Percentiles rank a stretch among this genome's conserved stretches.
phyloP scores from a whole-genome alignment of 306 rosid species.

The Bauhinia variegata region DNA sequence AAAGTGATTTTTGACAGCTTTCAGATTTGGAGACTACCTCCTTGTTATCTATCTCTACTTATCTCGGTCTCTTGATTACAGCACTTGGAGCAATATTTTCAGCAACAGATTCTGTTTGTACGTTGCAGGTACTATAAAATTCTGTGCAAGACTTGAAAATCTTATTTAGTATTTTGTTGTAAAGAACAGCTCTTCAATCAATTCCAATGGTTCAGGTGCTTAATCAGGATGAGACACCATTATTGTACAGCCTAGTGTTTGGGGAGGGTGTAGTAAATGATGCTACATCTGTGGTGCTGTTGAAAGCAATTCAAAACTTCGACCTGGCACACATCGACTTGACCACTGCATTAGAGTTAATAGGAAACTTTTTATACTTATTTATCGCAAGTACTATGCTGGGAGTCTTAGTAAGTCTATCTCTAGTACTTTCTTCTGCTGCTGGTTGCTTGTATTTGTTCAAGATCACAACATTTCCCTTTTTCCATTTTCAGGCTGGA shows the following conservation, averaged over 20 bases:
- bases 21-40: constrained; percentile 8
- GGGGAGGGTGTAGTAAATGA: constrained; percentile 98
- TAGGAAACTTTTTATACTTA: constrained; percentile 68
- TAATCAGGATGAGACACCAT: constrained; percentile 88
- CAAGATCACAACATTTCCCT: background rate
- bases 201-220: constrained; percentile 65
- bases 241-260: constrained; percentile 82
- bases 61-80: constrained; percentile 47
- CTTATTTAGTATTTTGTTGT: background rate
- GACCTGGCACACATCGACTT: constrained; percentile 81
- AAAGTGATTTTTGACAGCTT: constrained; percentile 3
- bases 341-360: constrained; percentile 62
- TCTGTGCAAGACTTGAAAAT: constrained; percentile 11
- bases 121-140: constrained; percentile 68
- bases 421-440: constrained; percentile 8
- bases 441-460: constrained; percentile 1
- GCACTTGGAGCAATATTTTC: constrained; percentile 96
- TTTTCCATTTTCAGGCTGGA: constrained; percentile 69
- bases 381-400: constrained; percentile 75
- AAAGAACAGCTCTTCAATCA: background rate
- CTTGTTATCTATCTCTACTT: constrained; percentile 13
- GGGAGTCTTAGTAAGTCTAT: constrained; percentile 69
- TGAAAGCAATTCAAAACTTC: constrained; percentile 93
- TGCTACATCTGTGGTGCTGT: constrained; percentile 93
- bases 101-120: constrained; percentile 95